Base-by-base conservation (phyloP, 805 yeast species). In the Cyberlindnera maclurae region DNA sequence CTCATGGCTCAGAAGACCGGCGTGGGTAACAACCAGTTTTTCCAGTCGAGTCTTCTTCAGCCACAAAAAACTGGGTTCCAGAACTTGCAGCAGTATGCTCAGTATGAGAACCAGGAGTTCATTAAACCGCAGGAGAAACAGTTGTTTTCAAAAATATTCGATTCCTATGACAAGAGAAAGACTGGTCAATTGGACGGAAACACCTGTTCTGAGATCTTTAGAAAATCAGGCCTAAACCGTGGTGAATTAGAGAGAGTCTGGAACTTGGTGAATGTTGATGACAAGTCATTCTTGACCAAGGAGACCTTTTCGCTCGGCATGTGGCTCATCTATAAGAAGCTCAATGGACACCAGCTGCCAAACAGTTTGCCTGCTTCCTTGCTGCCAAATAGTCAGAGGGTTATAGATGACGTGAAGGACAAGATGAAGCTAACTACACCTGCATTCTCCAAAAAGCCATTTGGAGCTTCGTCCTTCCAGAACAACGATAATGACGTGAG, bases 251-350 rank as follows among this genome's bases (percentile, higher is more conserved):
- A 89, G 60, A 71, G 79, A 31, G 88, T 93, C 45, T 90, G 98
- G 98, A 84, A 77, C 35, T 70, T 90, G 48, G 76, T 89, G 40
- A 97, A 93, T 58, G 73, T 80, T 12, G 79, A 80, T 39, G 83
- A 88, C 58, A 72, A 82, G 39, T 96, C 97, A 4, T 78, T 75
- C 55, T 75, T 90, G 49, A 84, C 85, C 58, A 79, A 77, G 52
- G 96, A 90, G 58, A 95, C 87, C 59, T 93, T 90, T 65, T 82
- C 96, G 0, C 88, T 93, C 27, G 97, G 97, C 26, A 93, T 90
- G 97, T 97, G 94, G 68, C 69, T 90, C 42, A 90, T 90, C 32
- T 90, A 93, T 63, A 76, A 96, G 59, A 75, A 90, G 45, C 66
- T 90, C 56, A 89, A 88, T 55, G 97, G 97, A 3, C 77, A 75